Evolutionary conservation across 2,329 filamentous ascomycete species (phyloP).

Genomic region (Acephala macrosclerotiorum): DNA sequence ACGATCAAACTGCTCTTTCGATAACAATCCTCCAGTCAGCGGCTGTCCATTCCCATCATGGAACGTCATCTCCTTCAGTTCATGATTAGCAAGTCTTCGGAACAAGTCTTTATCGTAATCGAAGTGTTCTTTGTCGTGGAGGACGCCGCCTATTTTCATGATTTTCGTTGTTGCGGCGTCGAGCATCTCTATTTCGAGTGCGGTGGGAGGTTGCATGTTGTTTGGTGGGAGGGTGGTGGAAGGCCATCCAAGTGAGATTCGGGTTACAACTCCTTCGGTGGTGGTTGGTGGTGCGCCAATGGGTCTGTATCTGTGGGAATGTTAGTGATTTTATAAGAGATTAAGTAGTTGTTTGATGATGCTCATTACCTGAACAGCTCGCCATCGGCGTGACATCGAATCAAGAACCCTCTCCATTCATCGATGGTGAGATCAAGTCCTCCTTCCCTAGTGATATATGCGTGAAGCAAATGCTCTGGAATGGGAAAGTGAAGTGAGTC

Average conservation of each 20-base stretch:
- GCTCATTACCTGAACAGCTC: neutral
- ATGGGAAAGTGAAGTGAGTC: neutral
- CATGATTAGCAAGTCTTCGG: neutral
- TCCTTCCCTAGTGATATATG: neutral
- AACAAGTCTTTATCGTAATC: neutral
- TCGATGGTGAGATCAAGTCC: neutral
- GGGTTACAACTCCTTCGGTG: neutral
- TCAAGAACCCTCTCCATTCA: neutral
- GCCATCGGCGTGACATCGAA: neutral
- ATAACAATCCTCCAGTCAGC: neutral
- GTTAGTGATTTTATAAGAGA: neutral
- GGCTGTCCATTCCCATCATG: neutral
- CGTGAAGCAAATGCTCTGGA: neutral
- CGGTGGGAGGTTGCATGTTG: neutral
- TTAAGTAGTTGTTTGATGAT: neutral
- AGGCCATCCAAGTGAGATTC: neutral
- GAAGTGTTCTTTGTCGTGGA: neutral
- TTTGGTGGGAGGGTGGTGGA: neutral
- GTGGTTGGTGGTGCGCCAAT: neutral
- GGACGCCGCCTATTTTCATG: neutral
- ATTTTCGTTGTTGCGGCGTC: neutral
- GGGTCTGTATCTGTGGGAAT: neutral
- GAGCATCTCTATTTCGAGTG: neutral
- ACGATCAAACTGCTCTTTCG: neutral
- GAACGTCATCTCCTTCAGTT: neutral